Evolutionary conservation across 306 rosid genomes (phyloP).

Genomic region (Trifolium dubium): DNA sequence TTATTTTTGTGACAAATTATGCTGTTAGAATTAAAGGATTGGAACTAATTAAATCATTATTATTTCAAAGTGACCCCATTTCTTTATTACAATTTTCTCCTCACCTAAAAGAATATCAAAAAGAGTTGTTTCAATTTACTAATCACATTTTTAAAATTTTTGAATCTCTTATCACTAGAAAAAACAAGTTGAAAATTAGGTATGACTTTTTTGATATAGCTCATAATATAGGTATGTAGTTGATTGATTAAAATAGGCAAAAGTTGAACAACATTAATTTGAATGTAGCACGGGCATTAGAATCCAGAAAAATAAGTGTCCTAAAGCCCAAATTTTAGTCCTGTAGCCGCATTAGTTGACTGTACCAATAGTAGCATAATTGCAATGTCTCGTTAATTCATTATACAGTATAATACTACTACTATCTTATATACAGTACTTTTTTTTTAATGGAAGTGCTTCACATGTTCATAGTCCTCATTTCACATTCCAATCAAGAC

Average conservation of each 20-base stretch:
- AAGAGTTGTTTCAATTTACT: too few species aligned
- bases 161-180: too few species aligned
- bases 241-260: slow-evolving; percentile 42
- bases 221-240: neutral
- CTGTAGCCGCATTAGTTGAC: slow-evolving; percentile 72
- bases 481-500: slow-evolving; percentile 39
- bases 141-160: too few species aligned
- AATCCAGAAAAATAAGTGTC: slow-evolving; percentile 30
- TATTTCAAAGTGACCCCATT: slow-evolving; percentile 15
- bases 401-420: slow-evolving; percentile 34
- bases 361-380: slow-evolving; percentile 50
- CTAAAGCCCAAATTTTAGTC: slow-evolving; percentile 45
- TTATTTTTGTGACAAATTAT: too few species aligned
- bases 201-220: neutral
- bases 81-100: neutral
- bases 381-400: slow-evolving; percentile 38
- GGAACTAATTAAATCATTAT: slow-evolving; percentile 9
- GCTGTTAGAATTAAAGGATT: too few species aligned
- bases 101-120: neutral
- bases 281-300: slow-evolving; percentile 38
- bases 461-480: slow-evolving; percentile 40
- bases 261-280: slow-evolving; percentile 44
- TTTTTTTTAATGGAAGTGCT: slow-evolving; percentile 34
- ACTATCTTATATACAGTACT: slow-evolving; percentile 23
- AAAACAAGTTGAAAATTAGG: neutral